Evolutionary conservation across 495 filamentous ascomycete species (phyloP), one percentile per base, ranked within the genome.

Genomic region (Durotheca rogersii): DNA sequence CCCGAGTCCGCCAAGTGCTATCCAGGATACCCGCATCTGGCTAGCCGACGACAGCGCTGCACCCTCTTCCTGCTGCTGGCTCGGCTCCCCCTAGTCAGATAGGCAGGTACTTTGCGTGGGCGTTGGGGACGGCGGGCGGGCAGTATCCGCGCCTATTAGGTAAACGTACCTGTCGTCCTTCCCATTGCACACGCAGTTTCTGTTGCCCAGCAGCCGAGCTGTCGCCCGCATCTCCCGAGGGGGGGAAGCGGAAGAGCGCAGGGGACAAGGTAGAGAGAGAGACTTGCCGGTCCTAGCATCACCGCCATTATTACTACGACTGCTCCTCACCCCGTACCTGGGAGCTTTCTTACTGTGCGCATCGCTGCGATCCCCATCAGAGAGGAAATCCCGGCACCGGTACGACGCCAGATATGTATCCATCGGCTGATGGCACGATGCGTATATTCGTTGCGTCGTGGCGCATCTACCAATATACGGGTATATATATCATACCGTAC

Each of bases 391-490:
- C 45, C 49, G 20, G 33, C 27, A 18, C 30, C 15, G 29, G 34
- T 41, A 49, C 48, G 23, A 49, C 34, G 20, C 35, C 23, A 27
- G 23, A 9, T 45, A 23, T 34, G 30, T 49, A 45, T 39, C 21
- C 31, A 53, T 58, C 49, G 48, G 43, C 54, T 43, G 43, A 58
- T 58, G 32, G 20, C 54, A 20, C 20, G 19, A 40, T 34, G 15
- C 31, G 27, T 35, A 23, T 42, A 31, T 38, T 35, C 45, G 34
- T 49, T 43, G 55, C 43, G 55, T 53, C 38, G 47, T 52, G n/a
- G n/a, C n/a, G n/a, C n/a, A n/a, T n/a, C n/a, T n/a, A n/a, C n/a
- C n/a, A n/a, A n/a, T n/a, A n/a, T n/a, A n/a, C n/a, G n/a, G n/a
- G n/a, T n/a, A n/a, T n/a, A n/a, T n/a, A n/a, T n/a, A n/a, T n/a